Conservation (phyloP, 805 yeast species). For the Ogataea polymorpha region DNA sequence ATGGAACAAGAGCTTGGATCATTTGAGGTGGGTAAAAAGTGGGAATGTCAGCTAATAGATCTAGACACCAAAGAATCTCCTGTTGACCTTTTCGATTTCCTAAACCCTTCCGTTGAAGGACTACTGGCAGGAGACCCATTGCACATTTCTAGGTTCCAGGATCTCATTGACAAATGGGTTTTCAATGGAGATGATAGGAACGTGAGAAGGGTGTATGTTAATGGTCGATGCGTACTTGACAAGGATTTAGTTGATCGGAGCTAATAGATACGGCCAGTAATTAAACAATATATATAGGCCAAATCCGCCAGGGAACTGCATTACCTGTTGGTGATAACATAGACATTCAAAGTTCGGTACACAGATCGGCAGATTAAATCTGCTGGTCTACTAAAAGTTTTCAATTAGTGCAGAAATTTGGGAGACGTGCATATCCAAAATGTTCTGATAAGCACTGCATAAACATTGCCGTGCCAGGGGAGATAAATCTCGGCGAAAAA, state of each 20-base stretch:
- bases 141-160: constrained; percentile 36
- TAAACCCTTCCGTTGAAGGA: constrained; percentile 35
- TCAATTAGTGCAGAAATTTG: background rate
- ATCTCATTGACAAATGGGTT: constrained; percentile 76
- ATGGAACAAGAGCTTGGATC: constrained; percentile 56
- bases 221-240: constrained; percentile 59
- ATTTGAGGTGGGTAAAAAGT: constrained; percentile 69
- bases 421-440: background rate
- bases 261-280: too few species aligned
- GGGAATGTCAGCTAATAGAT: constrained; percentile 78
- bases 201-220: constrained; percentile 71
- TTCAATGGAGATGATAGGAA: constrained; percentile 90
- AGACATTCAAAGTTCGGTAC: too few species aligned
- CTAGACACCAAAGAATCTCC: constrained; percentile 47
- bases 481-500: background rate
- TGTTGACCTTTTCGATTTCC: constrained; percentile 74
- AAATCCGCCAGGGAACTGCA: background rate
- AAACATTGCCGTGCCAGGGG: background rate
- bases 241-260: constrained; percentile 23
- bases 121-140: constrained; percentile 1
- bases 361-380: too few species aligned
- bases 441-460: background rate
- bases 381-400: too few species aligned
- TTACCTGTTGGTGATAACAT: too few species aligned
- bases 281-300: background rate